phyloP scores from a whole-genome alignment of 2,329 filamentous ascomycete genomes.

The Pseudogymnoascus sp. region DNA sequence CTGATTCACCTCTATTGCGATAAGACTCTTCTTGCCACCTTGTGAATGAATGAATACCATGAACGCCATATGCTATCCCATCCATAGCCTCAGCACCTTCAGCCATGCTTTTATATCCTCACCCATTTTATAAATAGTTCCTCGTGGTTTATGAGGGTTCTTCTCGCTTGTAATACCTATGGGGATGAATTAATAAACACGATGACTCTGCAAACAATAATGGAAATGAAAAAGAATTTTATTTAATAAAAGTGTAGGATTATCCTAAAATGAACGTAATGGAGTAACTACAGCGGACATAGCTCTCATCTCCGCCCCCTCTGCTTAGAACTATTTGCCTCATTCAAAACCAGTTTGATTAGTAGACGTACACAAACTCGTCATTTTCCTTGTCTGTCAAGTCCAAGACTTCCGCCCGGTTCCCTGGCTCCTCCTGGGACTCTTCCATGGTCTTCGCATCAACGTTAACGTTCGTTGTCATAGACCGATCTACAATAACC shows the following conservation, averaged over 20 bases:
- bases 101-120: not conserved
- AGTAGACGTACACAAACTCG: conserved; percentile 60
- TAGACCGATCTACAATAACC: conserved; percentile 51
- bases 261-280: conserved; percentile 3
- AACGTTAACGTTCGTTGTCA: conserved; percentile 35
- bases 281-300: not conserved
- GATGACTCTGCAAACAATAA: too few species aligned
- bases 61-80: not conserved
- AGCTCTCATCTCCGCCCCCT: not conserved
- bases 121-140: too few species aligned
- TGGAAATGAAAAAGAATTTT: not conserved
- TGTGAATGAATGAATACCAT: not conserved
- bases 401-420: conserved; percentile 39
- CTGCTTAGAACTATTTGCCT: not conserved
- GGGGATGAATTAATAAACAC: too few species aligned
- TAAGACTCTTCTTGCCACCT: not conserved
- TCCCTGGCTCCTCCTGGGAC: not conserved
- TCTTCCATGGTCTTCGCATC: not conserved
- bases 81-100: not conserved
- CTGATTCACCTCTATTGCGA: not conserved
- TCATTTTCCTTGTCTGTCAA: conserved; percentile 60
- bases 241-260: not conserved
- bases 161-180: too few species aligned
- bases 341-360: conserved; percentile 9
- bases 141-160: too few species aligned